Evolutionary conservation across 139 green algal species (phyloP), one percentile per base, ranked within the genome.

Genomic region (Yamagishiella unicocca): DNA sequence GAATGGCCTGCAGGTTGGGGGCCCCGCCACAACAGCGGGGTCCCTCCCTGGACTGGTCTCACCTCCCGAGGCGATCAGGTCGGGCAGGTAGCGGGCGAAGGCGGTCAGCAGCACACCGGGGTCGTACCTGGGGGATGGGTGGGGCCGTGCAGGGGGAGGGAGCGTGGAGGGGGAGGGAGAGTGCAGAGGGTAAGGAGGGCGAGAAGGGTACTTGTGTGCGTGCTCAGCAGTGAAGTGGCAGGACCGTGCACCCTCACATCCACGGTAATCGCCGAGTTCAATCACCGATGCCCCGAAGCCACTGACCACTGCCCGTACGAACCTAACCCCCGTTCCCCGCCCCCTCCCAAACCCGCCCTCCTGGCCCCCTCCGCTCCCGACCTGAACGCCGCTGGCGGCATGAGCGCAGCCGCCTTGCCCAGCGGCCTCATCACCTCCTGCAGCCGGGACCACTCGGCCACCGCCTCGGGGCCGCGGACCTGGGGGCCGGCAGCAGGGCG

Each of bases 341-440:
- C 50, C 17, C n/a, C n/a, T n/a, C n/a, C n/a, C n/a, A n/a, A n/a
- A n/a, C n/a, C n/a, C n/a, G n/a, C n/a, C n/a, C n/a, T 58, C 17
- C 14, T 58, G 50, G 50, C 50, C 50, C 14, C 50, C 50, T 58
- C 50, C 50, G 12, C 31, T 43, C 66, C 50, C 14, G 73, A 89
- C 35, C 97, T 88, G 67, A 99, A 90, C 0, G 98, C 97, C 12
- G 94, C 90, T 1, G 96, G 94, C 4, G 98, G 98, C 50, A 99
- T 88, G 62, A 94, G 83, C 35, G 96, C 93, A 6, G 95, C 92
- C 0, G 97, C 96, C 12, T 81, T 87, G 4, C 96, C 94, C 19
- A 99, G 93, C 19, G 98, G 98, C 75, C 93, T 66, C 95, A 99
- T 98, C 70, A 90, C 71, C 64, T 93, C 88, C 88, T 98, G 94